A percentile compares a stretch with the other conserved stretches of the same genome.
Conservation (phyloP, 2,329 filamentous ascomycete genomes). For the Ophiosphaerella narmari region DNA sequence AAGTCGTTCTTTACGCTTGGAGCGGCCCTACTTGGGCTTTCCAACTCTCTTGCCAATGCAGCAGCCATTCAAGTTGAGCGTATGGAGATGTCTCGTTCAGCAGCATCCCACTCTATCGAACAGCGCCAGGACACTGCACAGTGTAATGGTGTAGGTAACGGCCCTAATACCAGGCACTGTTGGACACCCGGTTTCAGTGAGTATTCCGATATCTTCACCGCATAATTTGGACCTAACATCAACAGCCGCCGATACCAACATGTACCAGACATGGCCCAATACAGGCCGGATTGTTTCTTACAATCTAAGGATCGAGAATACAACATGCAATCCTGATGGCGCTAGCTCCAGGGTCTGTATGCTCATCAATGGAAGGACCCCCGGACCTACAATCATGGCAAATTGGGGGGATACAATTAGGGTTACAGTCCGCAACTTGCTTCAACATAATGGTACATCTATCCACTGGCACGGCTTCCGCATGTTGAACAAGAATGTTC, state of each 20-base stretch:
- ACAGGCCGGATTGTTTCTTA: constrained; percentile 42
- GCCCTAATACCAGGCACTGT: constrained; percentile 44
- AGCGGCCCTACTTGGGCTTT: constrained; percentile 24
- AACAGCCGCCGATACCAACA: constrained; percentile 46
- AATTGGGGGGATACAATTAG: constrained; percentile 44
- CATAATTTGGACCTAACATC: background rate
- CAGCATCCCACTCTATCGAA: constrained; percentile 12
- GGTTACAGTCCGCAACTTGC: constrained; percentile 58
- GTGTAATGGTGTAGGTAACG: constrained; percentile 37
- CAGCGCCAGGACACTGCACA: constrained; percentile 18
- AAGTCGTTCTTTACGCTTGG: constrained; percentile 26
- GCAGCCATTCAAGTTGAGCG: constrained; percentile 24
- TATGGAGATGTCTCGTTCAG: constrained; percentile 12
- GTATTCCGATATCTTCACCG: background rate
- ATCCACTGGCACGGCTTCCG: constrained; percentile 68
- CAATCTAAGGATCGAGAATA: constrained; percentile 46
- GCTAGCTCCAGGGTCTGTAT: constrained; percentile 40
- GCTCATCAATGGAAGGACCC: constrained; percentile 57
- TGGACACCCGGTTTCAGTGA: constrained; percentile 44
- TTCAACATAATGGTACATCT: constrained; percentile 63
- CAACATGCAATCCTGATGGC: constrained; percentile 49
- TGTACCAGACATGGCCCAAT: constrained; percentile 47
- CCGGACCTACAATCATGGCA: constrained; percentile 65
- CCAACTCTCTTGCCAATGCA: constrained; percentile 13
- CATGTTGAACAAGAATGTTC: constrained; percentile 58